phyloP scores from a whole-genome alignment of 306 rosid species.

The Prunus mongolica region DNA sequence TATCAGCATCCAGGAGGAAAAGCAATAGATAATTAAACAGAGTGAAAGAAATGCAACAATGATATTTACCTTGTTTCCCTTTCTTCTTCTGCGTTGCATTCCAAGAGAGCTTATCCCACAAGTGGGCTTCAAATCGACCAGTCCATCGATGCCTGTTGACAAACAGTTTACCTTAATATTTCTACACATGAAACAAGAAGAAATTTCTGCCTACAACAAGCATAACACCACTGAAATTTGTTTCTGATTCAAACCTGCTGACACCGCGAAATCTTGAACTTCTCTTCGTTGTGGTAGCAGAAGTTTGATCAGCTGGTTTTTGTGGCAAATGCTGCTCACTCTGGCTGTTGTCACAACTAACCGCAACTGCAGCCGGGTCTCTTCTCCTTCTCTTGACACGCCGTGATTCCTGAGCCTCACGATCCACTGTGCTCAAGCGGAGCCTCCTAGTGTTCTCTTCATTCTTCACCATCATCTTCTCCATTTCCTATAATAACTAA shows the following conservation, averaged over 20 bases:
- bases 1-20: background rate
- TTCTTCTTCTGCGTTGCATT: slow-evolving; percentile 87
- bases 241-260: slow-evolving; percentile 28
- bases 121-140: slow-evolving; percentile 86
- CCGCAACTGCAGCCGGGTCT: slow-evolving; percentile 25
- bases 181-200: no score
- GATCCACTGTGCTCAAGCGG: slow-evolving; percentile 26
- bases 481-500: slow-evolving; percentile 16
- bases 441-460: slow-evolving; percentile 33
- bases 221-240: no score
- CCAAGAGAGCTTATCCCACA: slow-evolving; percentile 95
- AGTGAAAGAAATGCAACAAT: background rate
- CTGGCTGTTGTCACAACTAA: slow-evolving; percentile 11
- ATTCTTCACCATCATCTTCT: slow-evolving; percentile 33
- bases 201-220: no score
- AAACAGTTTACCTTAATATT: no score
- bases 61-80: slow-evolving; percentile 60
- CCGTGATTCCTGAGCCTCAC: slow-evolving; percentile 23
- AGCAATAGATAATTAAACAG: background rate
- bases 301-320: slow-evolving; percentile 34
- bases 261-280: slow-evolving; percentile 83
- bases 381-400: slow-evolving; percentile 48
- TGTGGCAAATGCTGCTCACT: slow-evolving; percentile 13
- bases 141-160: slow-evolving; percentile 97
- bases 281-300: slow-evolving; percentile 58